Evolutionary conservation across 2,329 filamentous ascomycete species (phyloP), one percentile per base, ranked within the genome.

Genomic region (Aspergillus nomiae): DNA sequence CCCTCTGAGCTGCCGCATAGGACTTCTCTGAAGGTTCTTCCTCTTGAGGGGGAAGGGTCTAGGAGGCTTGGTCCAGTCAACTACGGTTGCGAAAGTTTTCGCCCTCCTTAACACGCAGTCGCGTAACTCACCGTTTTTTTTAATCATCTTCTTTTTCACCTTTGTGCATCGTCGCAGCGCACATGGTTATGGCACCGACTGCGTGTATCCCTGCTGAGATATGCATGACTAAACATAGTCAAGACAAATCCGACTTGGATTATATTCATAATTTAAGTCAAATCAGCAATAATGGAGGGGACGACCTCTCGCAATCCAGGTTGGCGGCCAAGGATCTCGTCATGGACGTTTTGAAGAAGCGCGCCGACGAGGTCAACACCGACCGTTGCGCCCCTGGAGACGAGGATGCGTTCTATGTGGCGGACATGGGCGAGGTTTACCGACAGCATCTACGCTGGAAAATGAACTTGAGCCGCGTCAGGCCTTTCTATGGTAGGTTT

Each of bases 31-130:
- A 87, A 89, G 91, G 91, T 94, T 96, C 94, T 98, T 98, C 94
- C 94, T 97, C 94, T 95, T 85, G 85, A 84, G 82, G 94, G 94
- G 95, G 95, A 94, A 96, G 95, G 95, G 92, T 97, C 93, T 91
- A 92, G 91, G 90, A 94, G 92, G 90, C 92, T 92, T 92, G 91
- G 92, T 90, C 92, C 91, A 88, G 89, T 90, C 87, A 90, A 86
- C 86, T 86, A 91, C 87, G 92, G 90, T 89, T 90, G 92, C 87
- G 91, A 92, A 85, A 91, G 90, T 83, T 96, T 94, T 85, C 90
- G 92, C 88, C 95, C 95, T 82, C 95, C 95, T 80, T 98, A 98
- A 93, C 84, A 90, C 75, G 73, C 74, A 74, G 72, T 73, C 68
- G 71, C 71, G 69, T 72, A 64, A 48, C 11, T 61, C 48, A 50